Base-by-base conservation (phyloP, 108 stramenopile genomes). In the Nitzschia palea region DNA sequence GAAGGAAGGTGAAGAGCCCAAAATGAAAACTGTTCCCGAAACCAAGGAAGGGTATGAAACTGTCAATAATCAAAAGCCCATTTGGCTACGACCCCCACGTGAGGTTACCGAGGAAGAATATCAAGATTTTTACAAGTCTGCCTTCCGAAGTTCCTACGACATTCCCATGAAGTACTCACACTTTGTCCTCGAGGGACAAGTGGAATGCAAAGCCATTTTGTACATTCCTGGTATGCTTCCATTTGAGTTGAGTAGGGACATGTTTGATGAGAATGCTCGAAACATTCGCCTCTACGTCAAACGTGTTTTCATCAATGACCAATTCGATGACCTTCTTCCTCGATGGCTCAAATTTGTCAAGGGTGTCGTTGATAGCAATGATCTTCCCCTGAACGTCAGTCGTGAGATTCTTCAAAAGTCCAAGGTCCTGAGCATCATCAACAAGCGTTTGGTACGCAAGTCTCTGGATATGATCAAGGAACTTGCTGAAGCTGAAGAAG, bases 231-330 rank as follows among this genome's bases (percentile, higher is more conserved):
- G 93, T 29, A 91, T 91, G 74, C 71, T 98, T 12, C 98, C 98
- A 26, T 98, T 95, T 70, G 98, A 99, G 76, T 69, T 98, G 53
- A 85, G 81, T 58, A 70, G 89, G 56, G 95, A 97, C 69, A 98
- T 99, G 98, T 99, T 99, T 75, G 96, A 97, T 68, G 97, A 97
- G 65, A 87, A 95, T 58, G 56, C 91, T 23, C 79, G 88, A 14
- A 91, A 91, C 55, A 90, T 98, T 67, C 91, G 94, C 34, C 79
- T 99, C 10, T 99, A 99, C 79, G 98, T 99, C 30, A 98, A 98
- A 85, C 95, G 98, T 20, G 98, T 99, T 30, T 99, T 99, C 68
- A 98, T 99, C 94, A 99, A 97, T 71, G 98, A 99, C 75, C 86
- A 96, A 68, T 99, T 98, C 65, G 97, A 98, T 50, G 98, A 97